These are phyloP conservation scores for Ogataea trehaloabstinens DNA, from an alignment of 805 yeast genomes.

Conservation along the genomic window DNA sequence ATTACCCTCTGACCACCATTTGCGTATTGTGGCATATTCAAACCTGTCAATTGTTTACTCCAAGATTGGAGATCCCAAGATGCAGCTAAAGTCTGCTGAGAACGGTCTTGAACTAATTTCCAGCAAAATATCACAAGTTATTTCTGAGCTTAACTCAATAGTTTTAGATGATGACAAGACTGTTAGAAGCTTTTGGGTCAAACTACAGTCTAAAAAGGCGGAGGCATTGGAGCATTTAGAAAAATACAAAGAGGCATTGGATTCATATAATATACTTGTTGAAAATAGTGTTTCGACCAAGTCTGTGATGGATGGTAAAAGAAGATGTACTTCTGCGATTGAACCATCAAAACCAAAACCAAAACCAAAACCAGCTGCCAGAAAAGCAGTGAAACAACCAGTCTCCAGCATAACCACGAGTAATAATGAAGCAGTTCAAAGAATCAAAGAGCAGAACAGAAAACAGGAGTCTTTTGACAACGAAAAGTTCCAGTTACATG, in stretches of 20 bases:
- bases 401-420: conserved; percentile 14
- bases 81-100: conserved; percentile 45
- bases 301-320: conserved; percentile 71
- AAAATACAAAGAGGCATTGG: conserved; percentile 60
- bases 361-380: conserved; percentile 11
- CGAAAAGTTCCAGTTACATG: conserved; percentile 62
- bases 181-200: conserved; percentile 70
- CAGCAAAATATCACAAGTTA: conserved; percentile 27
- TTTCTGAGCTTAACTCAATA: conserved; percentile 18
- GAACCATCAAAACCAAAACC: conserved; percentile 47
- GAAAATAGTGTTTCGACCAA: conserved; percentile 66
- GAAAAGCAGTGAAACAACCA: conserved; percentile 4
- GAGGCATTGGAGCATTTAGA: conserved; percentile 85
- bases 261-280: conserved; percentile 58
- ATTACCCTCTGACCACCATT: conserved; percentile 63
- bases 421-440: conserved; percentile 44
- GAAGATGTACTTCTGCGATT: conserved; percentile 68
- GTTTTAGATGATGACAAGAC: conserved; percentile 48
- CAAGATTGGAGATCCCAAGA: conserved; percentile 68
- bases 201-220: conserved; percentile 67
- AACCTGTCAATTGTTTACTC: conserved; percentile 68
- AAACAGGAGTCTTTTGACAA: conserved; percentile 48
- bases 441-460: conserved; percentile 47
- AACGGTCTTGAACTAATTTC: conserved; percentile 44
- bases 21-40: conserved; percentile 66